These are phyloP conservation scores for Singerocomus rubriflavus DNA, from an alignment of 1,284 basidiomycete genomes.

Conservation along the genomic window DNA sequence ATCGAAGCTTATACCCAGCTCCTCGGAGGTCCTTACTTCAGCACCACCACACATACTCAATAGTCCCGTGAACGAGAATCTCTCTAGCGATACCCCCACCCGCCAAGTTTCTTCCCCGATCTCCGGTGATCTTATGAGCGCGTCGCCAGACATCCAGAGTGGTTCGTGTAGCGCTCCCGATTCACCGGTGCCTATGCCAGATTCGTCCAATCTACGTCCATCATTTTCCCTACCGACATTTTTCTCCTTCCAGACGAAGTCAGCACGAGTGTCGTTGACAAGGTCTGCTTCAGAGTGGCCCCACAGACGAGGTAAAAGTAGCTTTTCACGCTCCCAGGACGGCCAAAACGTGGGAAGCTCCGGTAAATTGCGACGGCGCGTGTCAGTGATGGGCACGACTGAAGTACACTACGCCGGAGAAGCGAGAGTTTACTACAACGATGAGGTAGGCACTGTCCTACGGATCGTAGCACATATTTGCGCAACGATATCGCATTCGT, in stretches of 20 bases:
- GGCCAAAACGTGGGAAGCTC: constrained; percentile 49
- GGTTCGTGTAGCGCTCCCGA: not conserved
- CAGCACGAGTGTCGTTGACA: constrained; percentile 6
- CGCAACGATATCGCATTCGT: not conserved
- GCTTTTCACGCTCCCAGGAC: constrained; percentile 5
- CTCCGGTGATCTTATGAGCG: constrained; percentile 7
- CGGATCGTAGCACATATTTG: not conserved
- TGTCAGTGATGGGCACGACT: constrained; percentile 19
- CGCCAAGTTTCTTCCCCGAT: constrained; percentile 4
- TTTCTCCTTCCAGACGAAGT: constrained; percentile 18
- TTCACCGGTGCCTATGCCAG: not conserved
- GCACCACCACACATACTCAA: not conserved
- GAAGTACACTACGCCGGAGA: constrained; percentile 61
- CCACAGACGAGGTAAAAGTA: constrained; percentile 4
- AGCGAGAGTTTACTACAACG: constrained; percentile 33
- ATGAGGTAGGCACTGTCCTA: constrained; percentile 18
- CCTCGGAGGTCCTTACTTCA: constrained; percentile 8
- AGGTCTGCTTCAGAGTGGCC: constrained; percentile 19
- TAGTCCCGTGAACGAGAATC: constrained; percentile 6
- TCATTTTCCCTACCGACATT: constrained; percentile 15
- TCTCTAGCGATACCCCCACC: not conserved
- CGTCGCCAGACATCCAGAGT: not conserved
- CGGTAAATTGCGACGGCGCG: constrained; percentile 37
- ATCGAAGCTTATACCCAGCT: constrained; percentile 10
- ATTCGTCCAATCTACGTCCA: constrained; percentile 3